These are phyloP conservation scores for Flaveria bidentis DNA, from an alignment of 129 eudicot genomes.

Conservation along the genomic window DNA sequence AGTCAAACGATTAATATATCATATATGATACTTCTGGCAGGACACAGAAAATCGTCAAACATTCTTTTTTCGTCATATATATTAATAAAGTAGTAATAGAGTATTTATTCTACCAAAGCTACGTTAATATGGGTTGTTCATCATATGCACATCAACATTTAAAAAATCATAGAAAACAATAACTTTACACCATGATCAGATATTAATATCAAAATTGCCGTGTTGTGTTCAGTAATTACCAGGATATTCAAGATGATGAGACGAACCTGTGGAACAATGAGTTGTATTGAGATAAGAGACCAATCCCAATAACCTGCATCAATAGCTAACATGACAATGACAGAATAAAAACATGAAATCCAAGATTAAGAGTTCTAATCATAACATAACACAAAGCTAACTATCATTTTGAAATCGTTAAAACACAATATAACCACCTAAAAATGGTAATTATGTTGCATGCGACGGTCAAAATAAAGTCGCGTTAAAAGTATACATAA, in stretches of 20 bases:
- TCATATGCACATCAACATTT: neutral
- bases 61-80: neutral
- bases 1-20: neutral
- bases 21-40: neutral
- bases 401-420: too few species aligned
- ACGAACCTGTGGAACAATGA: slow-evolving; percentile 42
- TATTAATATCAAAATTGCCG: neutral
- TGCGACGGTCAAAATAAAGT: too few species aligned
- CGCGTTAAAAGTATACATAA: too few species aligned
- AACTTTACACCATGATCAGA: neutral
- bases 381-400: too few species aligned
- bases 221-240: neutral
- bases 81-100: neutral
- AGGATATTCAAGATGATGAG: neutral
- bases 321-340: too few species aligned
- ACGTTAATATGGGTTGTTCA: slow-evolving; percentile 61
- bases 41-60: slow-evolving; percentile 2
- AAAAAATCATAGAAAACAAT: neutral
- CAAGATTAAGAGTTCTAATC: too few species aligned
- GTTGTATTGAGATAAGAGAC: too few species aligned
- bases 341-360: too few species aligned
- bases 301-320: too few species aligned
- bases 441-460: too few species aligned
- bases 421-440: too few species aligned
- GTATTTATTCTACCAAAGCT: neutral